phyloP scores from a whole-genome alignment of 2,329 filamentous ascomycete species.

The Raffaelea ambrosiae region DNA sequence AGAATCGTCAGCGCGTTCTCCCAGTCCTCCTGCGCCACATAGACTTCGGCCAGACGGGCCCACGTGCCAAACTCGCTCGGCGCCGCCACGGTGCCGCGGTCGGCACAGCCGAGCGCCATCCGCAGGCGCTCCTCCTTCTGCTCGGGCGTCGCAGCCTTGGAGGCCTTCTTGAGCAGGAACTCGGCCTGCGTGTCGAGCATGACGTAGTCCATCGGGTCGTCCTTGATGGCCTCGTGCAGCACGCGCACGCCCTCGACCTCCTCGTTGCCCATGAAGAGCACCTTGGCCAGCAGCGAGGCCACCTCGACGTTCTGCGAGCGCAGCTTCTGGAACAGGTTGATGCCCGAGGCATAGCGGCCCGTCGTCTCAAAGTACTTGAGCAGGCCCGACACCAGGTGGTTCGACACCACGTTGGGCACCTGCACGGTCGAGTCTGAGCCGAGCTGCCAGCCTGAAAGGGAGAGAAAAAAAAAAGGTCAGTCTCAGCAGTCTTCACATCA shows the following conservation, averaged over 20 bases:
- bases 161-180: constrained; percentile 80
- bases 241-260: constrained; percentile 92
- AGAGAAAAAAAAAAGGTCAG: no score
- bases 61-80: constrained; percentile 97
- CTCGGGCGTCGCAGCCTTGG: constrained; percentile 42
- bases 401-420: constrained; percentile 92
- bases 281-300: constrained; percentile 81
- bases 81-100: constrained; percentile 87
- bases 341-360: constrained; percentile 86
- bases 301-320: constrained; percentile 86
- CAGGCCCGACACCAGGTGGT: constrained; percentile 88
- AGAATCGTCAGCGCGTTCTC: constrained; percentile 89
- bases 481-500: no score
- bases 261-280: constrained; percentile 90
- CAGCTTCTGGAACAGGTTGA: constrained; percentile 96
- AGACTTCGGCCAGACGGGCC: constrained; percentile 88
- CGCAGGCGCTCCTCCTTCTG: constrained; percentile 60
- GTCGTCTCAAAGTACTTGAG: constrained; percentile 94
- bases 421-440: constrained; percentile 96
- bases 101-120: constrained; percentile 86
- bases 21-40: constrained; percentile 91
- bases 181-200: constrained; percentile 91
- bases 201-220: constrained; percentile 95
- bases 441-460: constrained; percentile 93
- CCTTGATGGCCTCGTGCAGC: constrained; percentile 78